Evolutionary conservation across 225 moss, liverwort and hornwort species (phyloP).

Genomic region (Physcomitrellopsis africana): DNA sequence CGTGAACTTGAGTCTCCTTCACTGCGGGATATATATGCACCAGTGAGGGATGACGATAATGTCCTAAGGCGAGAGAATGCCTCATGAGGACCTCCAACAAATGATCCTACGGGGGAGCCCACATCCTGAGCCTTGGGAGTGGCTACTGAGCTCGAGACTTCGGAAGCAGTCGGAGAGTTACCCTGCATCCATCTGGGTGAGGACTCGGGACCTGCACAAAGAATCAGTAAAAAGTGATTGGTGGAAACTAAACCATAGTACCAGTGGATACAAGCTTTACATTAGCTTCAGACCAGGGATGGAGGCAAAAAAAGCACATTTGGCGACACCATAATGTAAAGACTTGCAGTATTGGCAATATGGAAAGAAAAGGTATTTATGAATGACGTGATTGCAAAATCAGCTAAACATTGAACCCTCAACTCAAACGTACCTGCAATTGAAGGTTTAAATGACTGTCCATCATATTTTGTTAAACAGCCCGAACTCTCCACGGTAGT

Average conservation of each 20-base stretch:
- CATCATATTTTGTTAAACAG: constrained; percentile 44
- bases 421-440: constrained; percentile 41
- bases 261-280: not conserved
- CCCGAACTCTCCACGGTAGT: constrained; percentile 30
- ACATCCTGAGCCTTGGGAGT: constrained; percentile 44
- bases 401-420: not conserved
- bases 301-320: constrained; percentile 2
- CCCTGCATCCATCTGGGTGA: constrained; percentile 56
- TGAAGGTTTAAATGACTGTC: constrained; percentile 39
- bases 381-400: not conserved
- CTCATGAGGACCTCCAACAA: constrained; percentile 67
- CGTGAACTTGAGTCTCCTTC: constrained; percentile 72
- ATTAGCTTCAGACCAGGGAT: not conserved
- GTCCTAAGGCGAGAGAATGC: constrained; percentile 58
- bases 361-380: not conserved
- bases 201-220: constrained; percentile 42
- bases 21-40: constrained; percentile 45
- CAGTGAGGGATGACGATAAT: constrained; percentile 48
- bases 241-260: not conserved
- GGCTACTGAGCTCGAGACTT: constrained; percentile 53
- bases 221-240: constrained; percentile 7
- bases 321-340: not conserved
- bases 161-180: constrained; percentile 58
- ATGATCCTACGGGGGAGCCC: constrained; percentile 57
- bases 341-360: not conserved